These are phyloP conservation scores for Alternaria ventricosa DNA, from an alignment of 2,329 filamentous ascomycete genomes.

Conservation along the genomic window DNA sequence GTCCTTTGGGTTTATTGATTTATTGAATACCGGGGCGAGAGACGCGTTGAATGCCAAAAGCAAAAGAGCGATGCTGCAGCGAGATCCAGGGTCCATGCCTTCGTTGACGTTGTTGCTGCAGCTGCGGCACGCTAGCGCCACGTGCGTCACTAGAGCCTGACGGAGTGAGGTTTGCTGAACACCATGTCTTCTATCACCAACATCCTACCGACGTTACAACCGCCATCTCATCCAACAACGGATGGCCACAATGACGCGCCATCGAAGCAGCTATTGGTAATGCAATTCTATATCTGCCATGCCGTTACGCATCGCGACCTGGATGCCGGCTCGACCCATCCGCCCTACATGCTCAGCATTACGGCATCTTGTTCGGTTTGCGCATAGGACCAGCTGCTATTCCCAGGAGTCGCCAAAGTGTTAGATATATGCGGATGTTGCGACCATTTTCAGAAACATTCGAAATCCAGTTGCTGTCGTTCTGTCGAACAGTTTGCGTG, in stretches of 20 bases:
- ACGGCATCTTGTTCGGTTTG: too few relatives aligned
- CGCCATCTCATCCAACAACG: neutral
- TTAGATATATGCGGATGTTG: too few relatives aligned
- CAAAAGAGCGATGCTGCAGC: neutral
- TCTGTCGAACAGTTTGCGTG: too few relatives aligned
- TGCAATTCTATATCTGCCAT: neutral
- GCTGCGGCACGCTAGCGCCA: conserved; percentile 21
- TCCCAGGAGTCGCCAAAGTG: too few relatives aligned
- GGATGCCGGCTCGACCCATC: too few relatives aligned
- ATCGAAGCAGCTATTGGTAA: neutral
- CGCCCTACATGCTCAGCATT: too few relatives aligned
- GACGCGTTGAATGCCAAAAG: neutral
- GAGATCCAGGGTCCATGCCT: neutral
- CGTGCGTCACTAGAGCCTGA: conserved; percentile 12
- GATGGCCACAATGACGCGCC: neutral
- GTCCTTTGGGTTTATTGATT: neutral
- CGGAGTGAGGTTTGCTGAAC: neutral
- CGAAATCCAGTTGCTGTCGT: too few relatives aligned
- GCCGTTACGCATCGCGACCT: neutral
- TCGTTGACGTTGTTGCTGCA: conserved; percentile 21
- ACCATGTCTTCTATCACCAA: neutral
- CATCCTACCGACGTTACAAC: neutral
- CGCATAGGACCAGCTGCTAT: too few relatives aligned
- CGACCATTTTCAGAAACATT: too few relatives aligned
- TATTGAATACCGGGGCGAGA: neutral